Evolutionary conservation across 176 grass and related monocot genomes (phyloP).

Genomic region (Dactylis glomerata): DNA sequence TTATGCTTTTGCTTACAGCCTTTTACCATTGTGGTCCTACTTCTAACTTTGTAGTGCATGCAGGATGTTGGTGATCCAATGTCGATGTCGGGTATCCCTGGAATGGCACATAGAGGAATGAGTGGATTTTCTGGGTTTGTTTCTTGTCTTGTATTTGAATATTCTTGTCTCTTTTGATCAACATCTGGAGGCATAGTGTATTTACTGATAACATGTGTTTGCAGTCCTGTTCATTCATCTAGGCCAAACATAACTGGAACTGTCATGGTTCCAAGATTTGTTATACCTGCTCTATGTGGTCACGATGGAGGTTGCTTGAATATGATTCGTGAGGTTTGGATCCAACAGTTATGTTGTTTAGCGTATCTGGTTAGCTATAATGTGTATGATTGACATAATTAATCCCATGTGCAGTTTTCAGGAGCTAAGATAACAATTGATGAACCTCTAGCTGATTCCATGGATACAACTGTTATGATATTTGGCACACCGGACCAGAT

Average conservation of each 20-base stretch:
- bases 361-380: not conserved
- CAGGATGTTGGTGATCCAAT: slow-evolving; percentile 50
- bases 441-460: slow-evolving; percentile 64
- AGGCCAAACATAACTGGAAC: slow-evolving; percentile 64
- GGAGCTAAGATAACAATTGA: slow-evolving; percentile 84
- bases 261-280: slow-evolving; percentile 72
- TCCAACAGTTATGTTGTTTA: slow-evolving; percentile 11
- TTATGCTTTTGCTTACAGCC: slow-evolving; percentile 16
- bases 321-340: slow-evolving; percentile 69
- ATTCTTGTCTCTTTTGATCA: not conserved
- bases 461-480: slow-evolving; percentile 66
- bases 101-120: slow-evolving; percentile 51
- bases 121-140: slow-evolving; percentile 72
- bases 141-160: slow-evolving; percentile 31
- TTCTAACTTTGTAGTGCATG: slow-evolving; percentile 42
- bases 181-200: not conserved
- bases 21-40: not conserved
- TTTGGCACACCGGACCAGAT: slow-evolving; percentile 81
- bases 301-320: slow-evolving; percentile 91
- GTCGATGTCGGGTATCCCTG: slow-evolving; percentile 55
- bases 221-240: slow-evolving; percentile 61
- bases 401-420: slow-evolving; percentile 70
- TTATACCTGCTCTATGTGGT: slow-evolving; percentile 67
- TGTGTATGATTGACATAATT: slow-evolving; percentile 22
- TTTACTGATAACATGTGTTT: slow-evolving; percentile 14